A percentile compares a stretch with the other conserved stretches of the same genome.
These are phyloP conservation scores for Suillus lakei DNA, from an alignment of 768 basidiomycete genomes.

Conservation along the genomic window DNA sequence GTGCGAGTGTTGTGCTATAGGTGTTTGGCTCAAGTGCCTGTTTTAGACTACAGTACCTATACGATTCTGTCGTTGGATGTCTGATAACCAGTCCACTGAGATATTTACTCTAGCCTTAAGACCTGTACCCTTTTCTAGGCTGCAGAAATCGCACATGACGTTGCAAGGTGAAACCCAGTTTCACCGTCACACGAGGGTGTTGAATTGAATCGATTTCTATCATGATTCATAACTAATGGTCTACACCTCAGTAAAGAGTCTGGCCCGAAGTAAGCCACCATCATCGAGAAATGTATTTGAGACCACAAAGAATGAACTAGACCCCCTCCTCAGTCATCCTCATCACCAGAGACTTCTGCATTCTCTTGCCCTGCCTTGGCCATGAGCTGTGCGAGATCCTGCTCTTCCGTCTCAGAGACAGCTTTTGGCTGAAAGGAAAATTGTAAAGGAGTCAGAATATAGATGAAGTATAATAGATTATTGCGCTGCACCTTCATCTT, in stretches of 20 bases:
- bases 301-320: conserved; percentile 12
- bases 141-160: no score
- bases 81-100: no score
- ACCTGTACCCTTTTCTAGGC: no score
- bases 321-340: conserved; percentile 73
- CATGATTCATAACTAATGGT: no score
- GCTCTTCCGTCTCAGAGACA: conserved; percentile 96
- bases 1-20: no score
- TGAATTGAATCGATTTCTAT: no score
- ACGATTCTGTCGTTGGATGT: no score
- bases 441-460: neutral
- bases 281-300: neutral
- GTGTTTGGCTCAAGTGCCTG: no score
- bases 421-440: conserved; percentile 80
- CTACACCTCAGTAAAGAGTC: neutral
- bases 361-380: conserved; percentile 93
- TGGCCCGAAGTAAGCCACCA: neutral
- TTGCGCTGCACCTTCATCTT: conserved; percentile 85
- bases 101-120: no score
- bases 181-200: no score
- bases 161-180: no score
- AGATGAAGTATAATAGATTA: neutral
- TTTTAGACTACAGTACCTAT: no score
- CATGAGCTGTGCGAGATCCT: conserved; percentile 97
- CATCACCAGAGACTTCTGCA: conserved; percentile 94